phyloP scores from a whole-genome alignment of 345 rosid species.

The Schrenkiella parvula region DNA sequence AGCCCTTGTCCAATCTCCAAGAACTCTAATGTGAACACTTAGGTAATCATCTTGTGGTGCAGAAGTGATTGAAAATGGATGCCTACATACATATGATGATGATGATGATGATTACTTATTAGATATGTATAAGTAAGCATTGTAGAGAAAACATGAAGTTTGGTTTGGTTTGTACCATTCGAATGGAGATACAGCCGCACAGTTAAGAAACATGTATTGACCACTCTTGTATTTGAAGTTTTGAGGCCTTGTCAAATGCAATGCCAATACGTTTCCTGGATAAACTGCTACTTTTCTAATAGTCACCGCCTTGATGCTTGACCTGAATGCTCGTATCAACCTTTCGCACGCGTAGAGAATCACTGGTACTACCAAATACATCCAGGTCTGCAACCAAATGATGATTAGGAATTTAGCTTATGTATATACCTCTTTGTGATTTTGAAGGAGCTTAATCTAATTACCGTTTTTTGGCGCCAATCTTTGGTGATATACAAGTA shows the following conservation, averaged over 20 bases:
- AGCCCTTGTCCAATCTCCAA: conserved; percentile 78
- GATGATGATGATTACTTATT: too few species aligned
- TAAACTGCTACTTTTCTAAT: conserved; percentile 65
- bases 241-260: conserved; percentile 71
- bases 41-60: conserved; percentile 78
- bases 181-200: conserved; percentile 79
- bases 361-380: conserved; percentile 66
- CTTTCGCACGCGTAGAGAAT: conserved; percentile 57
- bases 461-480: conserved; percentile 69
- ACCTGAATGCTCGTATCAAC: conserved; percentile 58
- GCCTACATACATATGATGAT: conserved; percentile 48
- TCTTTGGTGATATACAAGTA: conserved; percentile 53
- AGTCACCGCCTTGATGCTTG: conserved; percentile 61
- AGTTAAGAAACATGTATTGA: conserved; percentile 77
- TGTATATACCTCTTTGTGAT: background rate
- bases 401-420: background rate
- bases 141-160: background rate
- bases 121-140: too few species aligned
- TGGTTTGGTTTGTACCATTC: conserved; percentile 49
- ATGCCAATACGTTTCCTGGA: conserved; percentile 74
- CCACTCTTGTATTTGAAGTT: conserved; percentile 85
- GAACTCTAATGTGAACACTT: conserved; percentile 70
- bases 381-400: conserved; percentile 59
- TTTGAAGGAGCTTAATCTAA: background rate
- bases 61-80: conserved; percentile 84